Base-by-base conservation (phyloP, 2,329 filamentous ascomycete species). In the Scedosporium apiospermum region DNA sequence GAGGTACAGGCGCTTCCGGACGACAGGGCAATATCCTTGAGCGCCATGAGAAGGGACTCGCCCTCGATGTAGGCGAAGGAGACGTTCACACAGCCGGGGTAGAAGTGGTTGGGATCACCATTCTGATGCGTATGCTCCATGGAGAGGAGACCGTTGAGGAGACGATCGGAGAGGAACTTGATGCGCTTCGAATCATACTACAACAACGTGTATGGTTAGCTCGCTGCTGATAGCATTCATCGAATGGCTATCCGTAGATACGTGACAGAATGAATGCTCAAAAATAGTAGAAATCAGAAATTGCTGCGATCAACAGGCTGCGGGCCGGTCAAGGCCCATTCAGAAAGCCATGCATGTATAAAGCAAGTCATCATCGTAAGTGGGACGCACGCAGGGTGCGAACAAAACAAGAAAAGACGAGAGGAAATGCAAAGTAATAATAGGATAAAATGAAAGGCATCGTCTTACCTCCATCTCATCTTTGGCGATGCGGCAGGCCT, bases 41-140 rank as follows among this genome's bases (percentile, higher is more conserved):
- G 79, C 0, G 95, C 95, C 95, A 99, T 99, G 66, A 99, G 83
- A 1, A 99, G 87, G 2, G 95, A 98, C 77, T 99, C 95, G 68
- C 95, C 95, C 77, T 99, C 95, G 4, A 99, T 92, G 71, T 99
- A 99, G 41, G 95, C 93, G 72, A 99, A 99, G 0, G 95, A 99
- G 10, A 99, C 90, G 74, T 99, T 99, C 65, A 99, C 93, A 69
- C 95, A 99, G 66, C 95, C 95, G 1, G 95, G 92, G 73, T 99
- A 99, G 75, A 96, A 96, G 61, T 85, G 82, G 4, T 88, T 76
- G 1, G 87, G 82, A 68, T 95, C 91, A 60, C 95, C 95, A 71
- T 99, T 99, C 69, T 96, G 87, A 7, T 83, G 85, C 2, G 95
- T 96, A 76, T 99, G 95, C 74, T 98, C 95, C 79, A 99, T 84